Evolutionary conservation across 2,329 filamentous ascomycete genomes (phyloP).

Genomic region (Colletotrichum phormii): DNA sequence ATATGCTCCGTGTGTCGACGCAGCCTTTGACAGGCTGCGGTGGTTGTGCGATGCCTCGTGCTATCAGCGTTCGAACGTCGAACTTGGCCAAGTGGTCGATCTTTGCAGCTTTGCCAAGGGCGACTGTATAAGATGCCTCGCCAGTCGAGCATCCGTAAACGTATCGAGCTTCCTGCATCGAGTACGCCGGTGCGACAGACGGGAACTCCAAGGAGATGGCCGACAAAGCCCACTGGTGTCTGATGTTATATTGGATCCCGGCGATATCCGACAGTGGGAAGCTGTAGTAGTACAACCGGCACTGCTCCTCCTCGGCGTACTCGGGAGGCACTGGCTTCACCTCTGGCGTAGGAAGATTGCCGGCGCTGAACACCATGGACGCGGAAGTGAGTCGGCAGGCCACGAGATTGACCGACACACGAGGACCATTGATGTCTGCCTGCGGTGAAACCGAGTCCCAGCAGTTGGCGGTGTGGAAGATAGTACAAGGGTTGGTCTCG

Average conservation of each 20-base stretch:
- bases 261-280: slow-evolving; percentile 58
- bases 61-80: slow-evolving; percentile 65
- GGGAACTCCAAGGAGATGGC: slow-evolving; percentile 78
- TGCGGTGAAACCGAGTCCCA: slow-evolving; percentile 64
- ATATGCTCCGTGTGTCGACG: slow-evolving; percentile 67
- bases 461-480: slow-evolving; percentile 79
- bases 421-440: slow-evolving; percentile 26
- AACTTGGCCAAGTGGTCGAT: slow-evolving; percentile 75
- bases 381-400: slow-evolving; percentile 76
- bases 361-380: slow-evolving; percentile 72
- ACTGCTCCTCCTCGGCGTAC: slow-evolving; percentile 71
- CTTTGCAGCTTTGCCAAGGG: slow-evolving; percentile 73
- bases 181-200: slow-evolving; percentile 62
- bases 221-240: slow-evolving; percentile 72
- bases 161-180: slow-evolving; percentile 69
- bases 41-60: slow-evolving; percentile 57
- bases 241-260: slow-evolving; percentile 53
- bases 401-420: slow-evolving; percentile 68
- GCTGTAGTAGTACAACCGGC: slow-evolving; percentile 76
- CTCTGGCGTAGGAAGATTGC: slow-evolving; percentile 68
- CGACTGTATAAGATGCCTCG: slow-evolving; percentile 66
- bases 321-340: slow-evolving; percentile 44
- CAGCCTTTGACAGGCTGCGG: slow-evolving; percentile 67
- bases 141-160: slow-evolving; percentile 76
- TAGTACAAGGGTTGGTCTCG: slow-evolving; percentile 74